Conservation (phyloP, 148 eudicot species). For the Diospyros lotus region DNA sequence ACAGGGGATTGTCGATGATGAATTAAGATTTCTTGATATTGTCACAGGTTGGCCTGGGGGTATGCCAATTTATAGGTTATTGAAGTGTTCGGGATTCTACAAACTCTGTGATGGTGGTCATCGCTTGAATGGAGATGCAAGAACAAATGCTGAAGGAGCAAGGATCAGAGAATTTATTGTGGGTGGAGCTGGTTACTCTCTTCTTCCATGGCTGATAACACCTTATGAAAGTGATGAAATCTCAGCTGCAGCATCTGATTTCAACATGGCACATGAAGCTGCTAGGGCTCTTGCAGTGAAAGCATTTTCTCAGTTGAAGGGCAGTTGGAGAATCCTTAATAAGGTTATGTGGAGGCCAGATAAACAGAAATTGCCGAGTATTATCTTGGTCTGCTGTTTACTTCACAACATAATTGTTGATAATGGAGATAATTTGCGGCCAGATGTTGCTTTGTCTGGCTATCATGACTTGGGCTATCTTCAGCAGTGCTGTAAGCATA, state of each 20-base stretch:
- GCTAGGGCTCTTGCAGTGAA: constrained; percentile 55
- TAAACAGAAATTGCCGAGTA: constrained; percentile 84
- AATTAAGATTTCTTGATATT: constrained; percentile 80
- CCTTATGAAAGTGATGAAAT: constrained; percentile 36
- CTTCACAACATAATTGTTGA: constrained; percentile 90
- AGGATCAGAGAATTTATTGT: constrained; percentile 70
- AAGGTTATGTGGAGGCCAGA: constrained; percentile 99
- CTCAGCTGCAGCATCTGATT: constrained; percentile 21
- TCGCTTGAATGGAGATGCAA: constrained; percentile 51
- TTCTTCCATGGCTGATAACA: constrained; percentile 91
- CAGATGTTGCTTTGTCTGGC: constrained; percentile 53
- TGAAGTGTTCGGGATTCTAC: constrained; percentile 73
- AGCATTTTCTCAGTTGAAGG: constrained; percentile 77
- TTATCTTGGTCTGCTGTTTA: constrained; percentile 86
- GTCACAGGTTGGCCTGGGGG: constrained; percentile 99
- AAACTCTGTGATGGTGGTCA: constrained; percentile 69
- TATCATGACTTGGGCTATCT: constrained; percentile 67
- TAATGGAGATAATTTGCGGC: constrained; percentile 51
- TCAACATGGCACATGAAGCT: constrained; percentile 51
- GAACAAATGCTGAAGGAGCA: constrained; percentile 22
- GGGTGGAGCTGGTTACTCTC: constrained; percentile 74
- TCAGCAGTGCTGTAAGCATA: constrained; percentile 46
- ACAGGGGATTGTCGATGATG: constrained; percentile 81
- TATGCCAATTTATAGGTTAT: constrained; percentile 55
- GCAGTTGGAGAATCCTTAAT: constrained; percentile 91